Evolutionary conservation across 305 asterid genomes (phyloP).

Genomic region (Fraxinus ornus): DNA sequence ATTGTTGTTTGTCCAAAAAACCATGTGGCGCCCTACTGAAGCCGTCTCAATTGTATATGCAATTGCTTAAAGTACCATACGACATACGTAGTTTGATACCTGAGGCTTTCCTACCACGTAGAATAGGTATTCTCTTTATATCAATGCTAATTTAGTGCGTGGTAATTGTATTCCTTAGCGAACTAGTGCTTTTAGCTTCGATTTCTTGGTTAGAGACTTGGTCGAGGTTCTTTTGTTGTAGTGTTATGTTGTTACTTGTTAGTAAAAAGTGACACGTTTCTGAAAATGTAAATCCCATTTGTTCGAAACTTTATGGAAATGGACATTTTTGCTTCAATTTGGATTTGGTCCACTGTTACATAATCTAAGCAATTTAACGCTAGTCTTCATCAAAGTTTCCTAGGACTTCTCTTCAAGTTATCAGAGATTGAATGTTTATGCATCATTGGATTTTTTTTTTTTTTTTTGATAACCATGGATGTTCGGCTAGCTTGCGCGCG

Average conservation of each 20-base stretch:
- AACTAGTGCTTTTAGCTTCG: background rate
- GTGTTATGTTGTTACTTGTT: background rate
- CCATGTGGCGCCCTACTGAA: constrained; percentile 48
- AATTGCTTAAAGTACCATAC: constrained; percentile 23
- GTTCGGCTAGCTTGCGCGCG: no score
- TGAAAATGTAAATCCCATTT: background rate
- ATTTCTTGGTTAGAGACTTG: background rate
- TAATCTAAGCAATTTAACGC: background rate
- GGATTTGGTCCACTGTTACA: background rate
- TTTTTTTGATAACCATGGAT: no score
- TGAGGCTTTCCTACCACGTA: constrained; percentile 11
- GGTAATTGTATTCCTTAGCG: constrained; percentile 12
- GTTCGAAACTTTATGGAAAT: background rate
- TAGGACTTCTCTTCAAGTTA: no score
- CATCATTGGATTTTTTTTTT: background rate
- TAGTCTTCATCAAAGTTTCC: background rate
- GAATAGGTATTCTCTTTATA: background rate
- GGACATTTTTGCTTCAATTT: background rate
- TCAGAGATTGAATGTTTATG: background rate
- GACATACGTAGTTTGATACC: background rate
- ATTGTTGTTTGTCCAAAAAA: constrained; percentile 44
- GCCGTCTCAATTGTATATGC: constrained; percentile 35
- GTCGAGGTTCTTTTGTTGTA: background rate
- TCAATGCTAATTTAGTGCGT: constrained; percentile 8
- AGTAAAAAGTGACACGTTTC: background rate